A percentile compares a stretch with the other conserved stretches of the same genome.
Conservation (phyloP, 495 filamentous ascomycete species). For the Penicillium turbatum region DNA sequence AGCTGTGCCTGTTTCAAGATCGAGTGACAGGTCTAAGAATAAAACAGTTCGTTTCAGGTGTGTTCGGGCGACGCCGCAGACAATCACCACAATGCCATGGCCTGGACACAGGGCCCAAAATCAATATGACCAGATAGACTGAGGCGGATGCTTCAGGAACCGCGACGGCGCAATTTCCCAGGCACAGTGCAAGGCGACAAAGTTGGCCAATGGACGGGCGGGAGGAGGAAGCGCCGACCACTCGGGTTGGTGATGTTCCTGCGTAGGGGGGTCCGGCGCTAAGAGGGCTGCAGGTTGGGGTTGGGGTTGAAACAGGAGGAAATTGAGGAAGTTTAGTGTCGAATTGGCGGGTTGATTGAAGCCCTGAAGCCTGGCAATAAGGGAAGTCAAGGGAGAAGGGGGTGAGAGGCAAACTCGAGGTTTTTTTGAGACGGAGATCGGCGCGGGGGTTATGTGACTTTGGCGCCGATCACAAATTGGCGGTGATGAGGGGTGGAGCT, state of each 20-base stretch:
- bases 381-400: neutral
- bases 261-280: slow-evolving; percentile 20
- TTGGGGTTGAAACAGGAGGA: neutral
- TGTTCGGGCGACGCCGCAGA: slow-evolving; percentile 9
- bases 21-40: slow-evolving; percentile 27
- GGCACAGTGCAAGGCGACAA: slow-evolving; percentile 21
- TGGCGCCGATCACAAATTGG: slow-evolving; percentile 18
- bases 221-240: slow-evolving; percentile 21
- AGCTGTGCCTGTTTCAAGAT: slow-evolving; percentile 25
- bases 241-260: slow-evolving; percentile 10
- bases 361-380: neutral
- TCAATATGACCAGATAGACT: slow-evolving; percentile 3
- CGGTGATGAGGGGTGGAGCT: slow-evolving; percentile 10
- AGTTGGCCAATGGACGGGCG: slow-evolving; percentile 16
- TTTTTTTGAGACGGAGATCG: slow-evolving; percentile 23
- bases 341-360: neutral
- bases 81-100: slow-evolving; percentile 14
- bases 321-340: neutral
- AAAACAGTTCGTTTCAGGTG: slow-evolving; percentile 20
- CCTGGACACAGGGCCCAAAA: slow-evolving; percentile 4
- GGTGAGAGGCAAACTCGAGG: slow-evolving; percentile 3
- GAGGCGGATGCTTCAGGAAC: slow-evolving; percentile 25
- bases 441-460: slow-evolving; percentile 19
- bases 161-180: slow-evolving; percentile 22
- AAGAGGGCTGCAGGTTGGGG: slow-evolving; percentile 6